Evolutionary conservation across 306 rosid species (phyloP), one percentile per base, ranked within the genome.

Genomic region (Castanea mollissima): DNA sequence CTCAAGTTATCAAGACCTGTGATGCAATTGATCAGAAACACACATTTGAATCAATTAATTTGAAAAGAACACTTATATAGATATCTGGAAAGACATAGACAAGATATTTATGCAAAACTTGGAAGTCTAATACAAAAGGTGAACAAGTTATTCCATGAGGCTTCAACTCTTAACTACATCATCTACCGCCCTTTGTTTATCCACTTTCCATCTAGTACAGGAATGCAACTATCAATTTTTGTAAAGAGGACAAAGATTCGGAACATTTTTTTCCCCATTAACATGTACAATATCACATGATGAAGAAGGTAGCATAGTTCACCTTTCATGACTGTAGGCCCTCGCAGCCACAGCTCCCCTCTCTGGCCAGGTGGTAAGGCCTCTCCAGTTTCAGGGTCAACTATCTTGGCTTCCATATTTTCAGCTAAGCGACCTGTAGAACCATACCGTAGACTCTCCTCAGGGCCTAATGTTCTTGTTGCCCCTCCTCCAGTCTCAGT

Each of bases 261-360:
- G 46, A 8, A 8, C 46, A 41, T 41, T 41, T 8, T 38, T 41
- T 2, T 5, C 46, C 46, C 46, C 46, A 41, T 41, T 2, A 41
- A 41, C 2, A 41, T 41, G 46, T 7, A 41, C 46, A 41, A 8
- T 78, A 1, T 15, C 16, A n/a, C 20, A 18, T n/a, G 71, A 59
- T 51, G 0, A 13, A 21, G 1, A 46, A 25, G 5, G 2, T 32
- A 59, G 74, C 35, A 72, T 19, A 59, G 21, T 13, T 59, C 4
- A 88, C 97, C 93, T 82, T 89, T 86, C 99, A 95, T 95, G 78
- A 95, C 64, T 13, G 89, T 78, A 52, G 98, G 97, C 64, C 98
- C 99, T 77, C 97, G 85, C 54, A 95, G 55, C 98, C 97, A 92
- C 3, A 95, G 90, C 81, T 95, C 99, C 6, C 99, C 99, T 76